Base-by-base conservation (phyloP, 1,139 yeast species). In the Yamadazyma dushanensis region DNA sequence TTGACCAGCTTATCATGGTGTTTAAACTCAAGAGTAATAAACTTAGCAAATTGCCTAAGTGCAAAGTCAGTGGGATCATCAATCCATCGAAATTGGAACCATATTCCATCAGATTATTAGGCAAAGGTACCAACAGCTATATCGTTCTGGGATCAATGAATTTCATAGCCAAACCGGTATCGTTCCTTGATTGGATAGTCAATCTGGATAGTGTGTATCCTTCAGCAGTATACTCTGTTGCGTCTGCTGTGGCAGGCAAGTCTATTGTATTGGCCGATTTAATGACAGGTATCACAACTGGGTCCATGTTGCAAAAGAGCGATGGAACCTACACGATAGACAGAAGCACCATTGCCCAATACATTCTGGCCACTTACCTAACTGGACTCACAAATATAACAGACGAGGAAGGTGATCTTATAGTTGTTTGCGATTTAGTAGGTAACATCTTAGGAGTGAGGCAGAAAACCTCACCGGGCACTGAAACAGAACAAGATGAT, bases 381-480 rank as follows among this genome's bases (percentile, higher is more conserved):
- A 40, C 47, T 4, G 47, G 39, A 26, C 8, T 40, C 11, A 22
- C 25, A 5, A 18, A 29, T 16, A 17, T 40, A 9, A 24, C 29
- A 2, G 16, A 17, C 10, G 36, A 38, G 2, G 26, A 27, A 5
- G 22, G 34, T 9, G 18, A 29, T 10, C 13, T 29, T 8, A 19
- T 43, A 2, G 5, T 63, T 2, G 35, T 49, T 1, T 64, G 65
- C 2, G 73, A 66, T 42, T 51, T 66, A 0, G 40, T 51, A 16
- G 73, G 74, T 0, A 63, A 65, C 37, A 26, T 66, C 1, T 40
- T 53, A 20, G 51, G 51, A 5, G 20, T 46, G 17, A 15, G 16
- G 4, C 15, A 9, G 16, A 24, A 30, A 19, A 8, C 5, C 25
- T 6, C 8, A n/a, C n/a, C 26, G 7, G 11, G n/a, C 7, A 6